Evolutionary conservation across 768 basidiomycete species (phyloP).

Genomic region (Boletus reticuloceps): DNA sequence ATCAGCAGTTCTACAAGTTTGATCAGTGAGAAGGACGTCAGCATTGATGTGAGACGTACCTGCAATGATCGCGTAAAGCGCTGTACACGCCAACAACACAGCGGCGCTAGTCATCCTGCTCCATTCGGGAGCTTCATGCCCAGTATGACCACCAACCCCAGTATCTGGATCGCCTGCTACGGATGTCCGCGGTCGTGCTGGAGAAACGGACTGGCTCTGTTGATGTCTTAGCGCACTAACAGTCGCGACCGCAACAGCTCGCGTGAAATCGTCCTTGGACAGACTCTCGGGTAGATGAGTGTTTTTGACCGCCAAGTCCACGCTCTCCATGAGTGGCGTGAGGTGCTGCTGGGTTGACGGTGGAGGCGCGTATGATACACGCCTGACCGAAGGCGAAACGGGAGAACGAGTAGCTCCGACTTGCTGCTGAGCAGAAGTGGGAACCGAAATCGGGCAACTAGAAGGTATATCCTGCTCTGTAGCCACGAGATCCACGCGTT

Average conservation of each 20-base stretch:
- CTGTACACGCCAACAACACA: conserved; percentile 86
- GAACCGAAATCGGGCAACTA: conserved; percentile 38
- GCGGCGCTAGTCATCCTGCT: conserved; percentile 86
- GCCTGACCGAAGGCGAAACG: conserved; percentile 46
- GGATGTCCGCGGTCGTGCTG: conserved; percentile 44
- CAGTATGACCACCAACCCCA: conserved; percentile 62
- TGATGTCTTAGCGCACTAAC: conserved; percentile 87
- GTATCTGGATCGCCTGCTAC: conserved; percentile 37
- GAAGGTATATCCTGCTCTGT: conserved; percentile 32
- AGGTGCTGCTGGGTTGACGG: conserved; percentile 37
- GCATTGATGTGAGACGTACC: conserved; percentile 49
- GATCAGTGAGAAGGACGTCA: neutral
- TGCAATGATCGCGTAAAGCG: conserved; percentile 92
- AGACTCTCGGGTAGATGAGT: conserved; percentile 55
- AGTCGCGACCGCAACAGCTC: conserved; percentile 92
- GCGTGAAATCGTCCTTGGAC: conserved; percentile 86
- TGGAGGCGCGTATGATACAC: conserved; percentile 55
- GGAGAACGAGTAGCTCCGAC: conserved; percentile 20
- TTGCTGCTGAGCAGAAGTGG: conserved; percentile 19
- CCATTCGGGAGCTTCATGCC: conserved; percentile 97
- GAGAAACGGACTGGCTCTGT: conserved; percentile 51
- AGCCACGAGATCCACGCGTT: conserved; percentile 42
- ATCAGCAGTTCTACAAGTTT: conserved; percentile 75
- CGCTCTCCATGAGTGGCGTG: conserved; percentile 72
- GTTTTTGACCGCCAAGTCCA: conserved; percentile 73